Conservation (phyloP, 208 protist genomes). For the Wallacemonas collosoma region DNA sequence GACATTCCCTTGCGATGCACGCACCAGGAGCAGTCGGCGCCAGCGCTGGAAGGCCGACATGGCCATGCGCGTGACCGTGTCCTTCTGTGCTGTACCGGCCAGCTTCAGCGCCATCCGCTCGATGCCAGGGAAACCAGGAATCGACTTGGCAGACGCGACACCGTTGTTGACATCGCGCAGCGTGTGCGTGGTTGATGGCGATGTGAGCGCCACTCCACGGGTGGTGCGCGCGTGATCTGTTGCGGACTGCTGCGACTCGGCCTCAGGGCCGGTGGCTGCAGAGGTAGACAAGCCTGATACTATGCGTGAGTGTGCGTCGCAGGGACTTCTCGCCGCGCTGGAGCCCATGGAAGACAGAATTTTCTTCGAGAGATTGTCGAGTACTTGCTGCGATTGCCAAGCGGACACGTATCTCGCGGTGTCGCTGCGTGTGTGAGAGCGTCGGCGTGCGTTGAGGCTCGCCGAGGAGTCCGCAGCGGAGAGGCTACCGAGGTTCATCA, state of each 20-base stretch:
- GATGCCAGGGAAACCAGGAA: neutral
- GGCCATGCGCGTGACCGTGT: conserved; percentile 4
- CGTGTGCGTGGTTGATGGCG: neutral
- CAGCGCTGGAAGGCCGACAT: conserved; percentile 17
- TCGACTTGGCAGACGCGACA: neutral
- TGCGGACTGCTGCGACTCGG: neutral
- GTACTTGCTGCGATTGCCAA: conserved; percentile 14
- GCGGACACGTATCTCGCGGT: conserved; percentile 8
- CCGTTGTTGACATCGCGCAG: neutral
- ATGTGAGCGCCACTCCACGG: neutral
- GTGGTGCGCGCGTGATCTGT: too few species aligned
- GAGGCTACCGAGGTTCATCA: conserved; percentile 17
- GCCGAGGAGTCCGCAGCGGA: conserved; percentile 12
- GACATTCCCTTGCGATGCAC: neutral
- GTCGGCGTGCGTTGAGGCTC: conserved; percentile 6
- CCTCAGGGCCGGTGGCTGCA: neutral
- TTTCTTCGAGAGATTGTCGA: conserved; percentile 12
- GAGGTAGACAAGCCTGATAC: neutral
- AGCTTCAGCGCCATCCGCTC: conserved; percentile 12
- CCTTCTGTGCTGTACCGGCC: conserved; percentile 7
- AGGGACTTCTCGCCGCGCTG: conserved; percentile 5
- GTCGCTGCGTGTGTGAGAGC: conserved; percentile 11
- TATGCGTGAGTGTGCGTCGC: neutral
- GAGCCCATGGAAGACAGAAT: neutral
- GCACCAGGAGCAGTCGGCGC: conserved; percentile 1